Conservation (phyloP, 163 green algal genomes). For the Scenedesmus sp. region DNA sequence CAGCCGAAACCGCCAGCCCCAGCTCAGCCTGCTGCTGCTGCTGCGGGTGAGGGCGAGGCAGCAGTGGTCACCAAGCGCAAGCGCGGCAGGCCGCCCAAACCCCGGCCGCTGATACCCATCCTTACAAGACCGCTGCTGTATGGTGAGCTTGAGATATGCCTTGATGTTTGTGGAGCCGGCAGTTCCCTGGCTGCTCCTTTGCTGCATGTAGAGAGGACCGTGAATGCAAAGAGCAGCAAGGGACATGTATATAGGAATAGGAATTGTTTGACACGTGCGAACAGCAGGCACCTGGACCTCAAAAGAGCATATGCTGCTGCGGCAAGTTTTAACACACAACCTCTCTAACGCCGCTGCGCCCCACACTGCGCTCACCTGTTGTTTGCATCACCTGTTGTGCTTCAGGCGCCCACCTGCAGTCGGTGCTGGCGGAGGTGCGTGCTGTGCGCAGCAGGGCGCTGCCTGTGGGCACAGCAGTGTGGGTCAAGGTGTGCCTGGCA, state of each 20-base stretch:
- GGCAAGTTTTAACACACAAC: no score
- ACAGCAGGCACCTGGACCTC: no score
- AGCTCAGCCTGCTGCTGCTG: neutral
- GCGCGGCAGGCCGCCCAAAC: constrained; percentile 32
- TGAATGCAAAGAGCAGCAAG: no score
- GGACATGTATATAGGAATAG: no score
- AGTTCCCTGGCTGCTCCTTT: no score
- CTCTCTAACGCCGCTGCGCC: neutral
- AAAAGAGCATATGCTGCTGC: no score
- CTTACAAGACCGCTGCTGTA: neutral
- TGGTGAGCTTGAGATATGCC: neutral
- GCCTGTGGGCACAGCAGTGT: constrained; percentile 30
- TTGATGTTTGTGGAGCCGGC: no score
- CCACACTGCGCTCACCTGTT: neutral
- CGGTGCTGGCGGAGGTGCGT: constrained; percentile 18
- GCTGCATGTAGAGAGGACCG: no score
- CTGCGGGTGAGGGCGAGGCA: neutral
- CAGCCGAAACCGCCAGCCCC: neutral
- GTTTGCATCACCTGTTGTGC: neutral
- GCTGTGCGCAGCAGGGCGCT: neutral
- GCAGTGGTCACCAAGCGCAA: neutral
- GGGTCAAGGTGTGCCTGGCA: constrained; percentile 38
- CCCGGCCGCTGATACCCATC: neutral
- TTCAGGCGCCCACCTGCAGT: constrained; percentile 6
- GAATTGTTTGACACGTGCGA: no score